Conservation (phyloP, 202 grass and related monocot species). For the Setaria italica region DNA sequence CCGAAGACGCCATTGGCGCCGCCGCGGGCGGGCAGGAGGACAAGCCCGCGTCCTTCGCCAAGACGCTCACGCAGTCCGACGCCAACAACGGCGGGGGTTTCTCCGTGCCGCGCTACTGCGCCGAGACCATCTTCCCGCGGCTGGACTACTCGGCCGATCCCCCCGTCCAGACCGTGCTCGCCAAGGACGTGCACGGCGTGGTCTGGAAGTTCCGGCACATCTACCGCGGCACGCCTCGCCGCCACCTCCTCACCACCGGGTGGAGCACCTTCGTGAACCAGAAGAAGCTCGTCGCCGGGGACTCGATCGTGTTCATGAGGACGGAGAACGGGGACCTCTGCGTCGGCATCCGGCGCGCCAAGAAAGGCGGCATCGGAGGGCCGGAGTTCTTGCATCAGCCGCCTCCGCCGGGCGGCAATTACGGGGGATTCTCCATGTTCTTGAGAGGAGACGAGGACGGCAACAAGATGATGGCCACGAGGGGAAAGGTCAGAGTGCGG, state of each 20-base stretch:
- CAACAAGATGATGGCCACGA: conserved; percentile 44
- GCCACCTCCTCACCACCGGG: conserved; percentile 95
- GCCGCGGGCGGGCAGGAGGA: conserved; percentile 40
- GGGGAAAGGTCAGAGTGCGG: conserved; percentile 41
- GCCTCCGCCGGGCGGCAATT: conserved; percentile 38
- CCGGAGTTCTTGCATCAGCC: conserved; percentile 47
- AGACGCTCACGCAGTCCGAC: conserved; percentile 99
- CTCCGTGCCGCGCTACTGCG: conserved; percentile 99
- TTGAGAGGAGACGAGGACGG: conserved; percentile 66
- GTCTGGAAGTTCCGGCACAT: conserved; percentile 99
- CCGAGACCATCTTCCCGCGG: conserved; percentile 97
- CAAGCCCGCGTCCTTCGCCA: conserved; percentile 91
- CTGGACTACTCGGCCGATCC: conserved; percentile 96
- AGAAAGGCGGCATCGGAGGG: conserved; percentile 74
- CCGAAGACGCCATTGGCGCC: conserved; percentile 40
- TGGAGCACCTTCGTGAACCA: conserved; percentile 99
- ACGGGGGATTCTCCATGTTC: conserved; percentile 75
- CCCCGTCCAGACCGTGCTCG: conserved; percentile 93
- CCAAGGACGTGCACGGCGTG: conserved; percentile 95
- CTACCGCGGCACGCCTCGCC: conserved; percentile 90
- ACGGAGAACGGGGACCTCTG: conserved; percentile 91
- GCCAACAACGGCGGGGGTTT: conserved; percentile 98
- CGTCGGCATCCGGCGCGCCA: conserved; percentile 94
- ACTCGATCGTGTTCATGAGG: conserved; percentile 98
- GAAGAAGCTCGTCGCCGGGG: conserved; percentile 96